A percentile compares a stretch with the other conserved stretches of the same genome.
Evolutionary conservation across 805 yeast species (phyloP).

Genomic region (Metschnikowia bowlesiae): DNA sequence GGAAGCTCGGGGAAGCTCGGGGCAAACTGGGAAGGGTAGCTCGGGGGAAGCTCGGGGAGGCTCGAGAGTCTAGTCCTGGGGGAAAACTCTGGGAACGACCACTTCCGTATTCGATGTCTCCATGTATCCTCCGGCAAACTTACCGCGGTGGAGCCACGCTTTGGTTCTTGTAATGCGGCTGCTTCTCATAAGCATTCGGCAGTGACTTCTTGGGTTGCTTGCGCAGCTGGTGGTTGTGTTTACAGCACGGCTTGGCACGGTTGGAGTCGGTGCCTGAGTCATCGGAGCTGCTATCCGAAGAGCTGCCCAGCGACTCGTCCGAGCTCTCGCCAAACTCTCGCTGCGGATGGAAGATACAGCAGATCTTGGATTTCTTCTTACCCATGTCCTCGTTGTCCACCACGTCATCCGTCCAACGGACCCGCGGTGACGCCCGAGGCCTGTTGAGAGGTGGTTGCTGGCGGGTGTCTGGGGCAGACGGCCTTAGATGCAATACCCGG

Average conservation of each 20-base stretch:
- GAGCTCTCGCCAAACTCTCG: conserved; percentile 48
- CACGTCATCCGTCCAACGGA: conserved; percentile 81
- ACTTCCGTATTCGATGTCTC: too few species aligned
- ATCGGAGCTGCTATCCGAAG: conserved; percentile 25
- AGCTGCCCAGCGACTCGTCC: conserved; percentile 12
- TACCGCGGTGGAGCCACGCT: conserved; percentile 10
- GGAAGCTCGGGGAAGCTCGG: too few species aligned
- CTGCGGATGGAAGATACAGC: conserved; percentile 83
- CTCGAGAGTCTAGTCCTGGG: too few species aligned
- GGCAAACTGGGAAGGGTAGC: too few species aligned
- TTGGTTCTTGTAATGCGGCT: conserved; percentile 48
- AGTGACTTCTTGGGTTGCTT: conserved; percentile 28
- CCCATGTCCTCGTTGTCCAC: conserved; percentile 87
- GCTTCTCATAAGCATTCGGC: conserved; percentile 87
- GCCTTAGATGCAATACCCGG: conserved; percentile 17
- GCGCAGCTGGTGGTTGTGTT: conserved; percentile 1
- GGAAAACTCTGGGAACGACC: too few species aligned
- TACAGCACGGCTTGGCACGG: conserved; percentile 10
- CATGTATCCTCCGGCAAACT: too few species aligned
- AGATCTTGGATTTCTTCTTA: conserved; percentile 86
- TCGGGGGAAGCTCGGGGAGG: too few species aligned
- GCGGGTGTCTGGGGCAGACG: conserved; percentile 5
- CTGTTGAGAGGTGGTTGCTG: conserved; percentile 9
- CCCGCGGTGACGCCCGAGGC: conserved; percentile 44
- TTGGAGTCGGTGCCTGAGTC: conserved; percentile 23